These are phyloP conservation scores for Scheffersomyces stambukii DNA, from an alignment of 1,139 yeast species.

Conservation along the genomic window DNA sequence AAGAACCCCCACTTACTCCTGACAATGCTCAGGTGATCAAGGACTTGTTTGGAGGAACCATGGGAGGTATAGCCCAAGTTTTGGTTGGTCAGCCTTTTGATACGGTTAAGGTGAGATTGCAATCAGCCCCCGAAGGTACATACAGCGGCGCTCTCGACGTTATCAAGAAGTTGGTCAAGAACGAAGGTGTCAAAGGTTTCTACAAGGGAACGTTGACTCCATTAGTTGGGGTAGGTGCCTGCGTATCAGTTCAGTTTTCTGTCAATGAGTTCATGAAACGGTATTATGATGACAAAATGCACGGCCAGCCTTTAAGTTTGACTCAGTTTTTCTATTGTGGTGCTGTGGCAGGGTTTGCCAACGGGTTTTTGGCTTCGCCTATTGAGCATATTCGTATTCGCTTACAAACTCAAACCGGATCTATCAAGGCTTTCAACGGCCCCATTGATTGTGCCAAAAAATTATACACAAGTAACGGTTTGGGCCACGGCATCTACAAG, in stretches of 20 bases:
- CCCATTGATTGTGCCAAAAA: slow-evolving; percentile 76
- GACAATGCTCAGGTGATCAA: slow-evolving; percentile 58
- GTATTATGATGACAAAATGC: slow-evolving; percentile 42
- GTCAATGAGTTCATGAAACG: slow-evolving; percentile 94
- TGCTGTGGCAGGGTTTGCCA: slow-evolving; percentile 84
- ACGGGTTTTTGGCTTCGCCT: slow-evolving; percentile 83
- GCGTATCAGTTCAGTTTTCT: slow-evolving; percentile 77
- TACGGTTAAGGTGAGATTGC: slow-evolving; percentile 87
- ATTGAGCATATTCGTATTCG: slow-evolving; percentile 92
- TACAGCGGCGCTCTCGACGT: slow-evolving; percentile 76
- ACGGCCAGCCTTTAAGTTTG: slow-evolving; percentile 40
- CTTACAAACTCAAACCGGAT: slow-evolving; percentile 73
- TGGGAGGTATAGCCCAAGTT: slow-evolving; percentile 94
- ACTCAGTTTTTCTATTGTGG: slow-evolving; percentile 76
- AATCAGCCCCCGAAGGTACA: slow-evolving; percentile 76
- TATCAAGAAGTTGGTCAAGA: slow-evolving; percentile 58
- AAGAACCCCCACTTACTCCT: slow-evolving; percentile 40
- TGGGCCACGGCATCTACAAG: slow-evolving; percentile 60
- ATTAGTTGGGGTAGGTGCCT: slow-evolving; percentile 88
- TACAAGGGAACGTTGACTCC: slow-evolving; percentile 89
- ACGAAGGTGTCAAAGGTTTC: slow-evolving; percentile 79
- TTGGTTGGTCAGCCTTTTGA: slow-evolving; percentile 96
- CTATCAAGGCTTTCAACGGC: slow-evolving; percentile 52
- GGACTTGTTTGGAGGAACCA: slow-evolving; percentile 85
- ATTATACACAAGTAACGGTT: slow-evolving; percentile 49